These are phyloP conservation scores for Beauveria brongniartii DNA, from an alignment of 2,329 filamentous ascomycete species.

Conservation along the genomic window DNA sequence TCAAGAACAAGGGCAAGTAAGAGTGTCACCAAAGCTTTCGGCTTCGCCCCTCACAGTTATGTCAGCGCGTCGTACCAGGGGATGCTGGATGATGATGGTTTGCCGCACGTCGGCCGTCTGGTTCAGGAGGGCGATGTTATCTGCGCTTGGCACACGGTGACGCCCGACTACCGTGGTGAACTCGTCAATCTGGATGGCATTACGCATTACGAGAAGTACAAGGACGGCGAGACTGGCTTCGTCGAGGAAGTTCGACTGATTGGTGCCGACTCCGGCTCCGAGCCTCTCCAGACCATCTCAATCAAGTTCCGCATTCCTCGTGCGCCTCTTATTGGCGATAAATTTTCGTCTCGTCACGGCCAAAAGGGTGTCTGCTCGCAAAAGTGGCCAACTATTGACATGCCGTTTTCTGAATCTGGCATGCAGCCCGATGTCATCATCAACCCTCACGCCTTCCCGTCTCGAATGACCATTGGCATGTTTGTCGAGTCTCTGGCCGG, in stretches of 20 bases:
- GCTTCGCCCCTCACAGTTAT: slow-evolving; percentile 72
- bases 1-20: slow-evolving; percentile 57
- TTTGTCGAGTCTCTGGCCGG: slow-evolving; percentile 96
- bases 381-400: slow-evolving; percentile 87
- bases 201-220: slow-evolving; percentile 89
- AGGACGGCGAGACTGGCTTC: slow-evolving; percentile 79
- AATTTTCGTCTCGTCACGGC: slow-evolving; percentile 96
- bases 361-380: slow-evolving; percentile 97
- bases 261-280: slow-evolving; percentile 72
- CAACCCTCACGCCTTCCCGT: slow-evolving; percentile 98
- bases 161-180: slow-evolving; percentile 67
- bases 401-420: slow-evolving; percentile 94
- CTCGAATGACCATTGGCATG: slow-evolving; percentile 99
- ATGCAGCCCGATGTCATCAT: slow-evolving; percentile 98
- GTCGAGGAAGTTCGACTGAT: slow-evolving; percentile 90
- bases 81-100: slow-evolving; percentile 77
- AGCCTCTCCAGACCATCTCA: slow-evolving; percentile 79
- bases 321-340: slow-evolving; percentile 90
- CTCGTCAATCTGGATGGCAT: slow-evolving; percentile 79
- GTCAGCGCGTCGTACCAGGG: slow-evolving; percentile 63
- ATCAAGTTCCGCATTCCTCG: slow-evolving; percentile 90
- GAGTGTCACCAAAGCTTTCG: slow-evolving; percentile 74
- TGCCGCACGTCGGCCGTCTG: slow-evolving; percentile 71
- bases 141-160: slow-evolving; percentile 83
- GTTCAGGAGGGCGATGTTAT: slow-evolving; percentile 76